Conservation (phyloP, 352 stramenopile genomes). For the Pythium dissimile region DNA sequence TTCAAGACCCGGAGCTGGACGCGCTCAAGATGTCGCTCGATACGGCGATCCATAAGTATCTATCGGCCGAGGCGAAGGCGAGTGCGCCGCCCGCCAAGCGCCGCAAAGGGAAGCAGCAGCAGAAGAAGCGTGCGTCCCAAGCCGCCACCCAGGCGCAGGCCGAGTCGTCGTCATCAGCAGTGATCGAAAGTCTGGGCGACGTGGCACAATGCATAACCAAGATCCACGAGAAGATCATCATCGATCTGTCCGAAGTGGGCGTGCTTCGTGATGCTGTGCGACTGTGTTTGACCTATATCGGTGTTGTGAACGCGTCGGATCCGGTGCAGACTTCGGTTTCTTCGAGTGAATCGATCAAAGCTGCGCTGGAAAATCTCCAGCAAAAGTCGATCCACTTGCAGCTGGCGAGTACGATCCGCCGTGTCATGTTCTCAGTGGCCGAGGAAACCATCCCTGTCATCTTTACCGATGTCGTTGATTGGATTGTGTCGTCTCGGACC, state of each 20-base stretch:
- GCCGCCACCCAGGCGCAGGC: background rate
- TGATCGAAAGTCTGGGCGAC: conserved; percentile 30
- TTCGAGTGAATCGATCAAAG: conserved; percentile 22
- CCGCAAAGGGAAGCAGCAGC: conserved; percentile 23
- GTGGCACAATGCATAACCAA: conserved; percentile 33
- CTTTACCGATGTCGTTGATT: conserved; percentile 46
- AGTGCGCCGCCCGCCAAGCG: conserved; percentile 41
- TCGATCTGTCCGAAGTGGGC: conserved; percentile 25
- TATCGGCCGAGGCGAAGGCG: conserved; percentile 19
- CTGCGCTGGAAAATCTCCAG: conserved; percentile 33
- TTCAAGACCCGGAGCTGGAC: conserved; percentile 37
- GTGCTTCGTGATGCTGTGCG: conserved; percentile 41
- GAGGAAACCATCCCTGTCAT: conserved; percentile 20
- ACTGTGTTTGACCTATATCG: conserved; percentile 39
- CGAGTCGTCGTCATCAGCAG: conserved; percentile 4
- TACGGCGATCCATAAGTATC: conserved; percentile 28
- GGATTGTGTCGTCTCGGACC: conserved; percentile 21
- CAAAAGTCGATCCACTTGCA: conserved; percentile 47
- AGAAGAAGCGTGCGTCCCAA: conserved; percentile 54
- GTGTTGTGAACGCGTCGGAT: conserved; percentile 40
- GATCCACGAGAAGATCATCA: conserved; percentile 35
- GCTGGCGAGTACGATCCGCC: conserved; percentile 35
- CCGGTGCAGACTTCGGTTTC: conserved; percentile 12
- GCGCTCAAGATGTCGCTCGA: conserved; percentile 42
- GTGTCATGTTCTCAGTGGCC: conserved; percentile 31